These are phyloP conservation scores for Globisporangium parvum DNA, from an alignment of 352 stramenopile species.

Conservation along the genomic window DNA sequence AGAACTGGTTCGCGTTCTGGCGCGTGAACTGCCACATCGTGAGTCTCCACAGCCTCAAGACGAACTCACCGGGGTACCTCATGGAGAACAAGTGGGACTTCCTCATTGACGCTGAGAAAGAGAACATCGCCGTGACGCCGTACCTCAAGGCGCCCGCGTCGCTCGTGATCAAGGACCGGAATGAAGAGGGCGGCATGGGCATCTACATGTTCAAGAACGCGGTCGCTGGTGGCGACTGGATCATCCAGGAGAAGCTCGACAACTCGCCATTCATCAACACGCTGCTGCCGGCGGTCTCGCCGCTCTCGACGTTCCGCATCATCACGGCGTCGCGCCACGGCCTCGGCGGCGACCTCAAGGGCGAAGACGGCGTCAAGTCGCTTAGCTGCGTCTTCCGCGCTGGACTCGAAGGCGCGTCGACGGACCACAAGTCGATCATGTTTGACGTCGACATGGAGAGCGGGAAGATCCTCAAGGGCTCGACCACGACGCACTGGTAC, in stretches of 20 bases:
- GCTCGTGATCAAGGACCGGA: conserved; percentile 96
- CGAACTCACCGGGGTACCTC: conserved; percentile 87
- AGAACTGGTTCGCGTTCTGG: conserved; percentile 99
- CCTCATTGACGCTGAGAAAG: conserved; percentile 87
- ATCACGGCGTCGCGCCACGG: conserved; percentile 92
- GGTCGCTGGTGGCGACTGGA: conserved; percentile 89
- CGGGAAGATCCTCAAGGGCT: conserved; percentile 91
- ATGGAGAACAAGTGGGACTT: conserved; percentile 99
- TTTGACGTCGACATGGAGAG: conserved; percentile 97
- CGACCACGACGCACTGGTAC: conserved; percentile 97
- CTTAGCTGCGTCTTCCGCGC: conserved; percentile 79
- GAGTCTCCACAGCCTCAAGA: conserved; percentile 92
- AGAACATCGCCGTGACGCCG: conserved; percentile 91
- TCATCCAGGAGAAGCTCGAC: conserved; percentile 95
- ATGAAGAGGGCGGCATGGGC: conserved; percentile 97
- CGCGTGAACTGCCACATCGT: conserved; percentile 94
- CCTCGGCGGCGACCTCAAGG: conserved; percentile 43
- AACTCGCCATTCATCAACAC: conserved; percentile 92
- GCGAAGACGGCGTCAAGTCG: conserved; percentile 61
- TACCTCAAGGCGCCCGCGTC: conserved; percentile 87
- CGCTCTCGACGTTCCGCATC: conserved; percentile 97
- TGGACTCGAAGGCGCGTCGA: conserved; percentile 69
- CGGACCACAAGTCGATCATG: conserved; percentile 97
- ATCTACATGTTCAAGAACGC: conserved; percentile 98
- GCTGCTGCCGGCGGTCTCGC: conserved; percentile 90